Evolutionary conservation across 768 basidiomycete genomes (phyloP).

Genomic region (Epithele typhae): DNA sequence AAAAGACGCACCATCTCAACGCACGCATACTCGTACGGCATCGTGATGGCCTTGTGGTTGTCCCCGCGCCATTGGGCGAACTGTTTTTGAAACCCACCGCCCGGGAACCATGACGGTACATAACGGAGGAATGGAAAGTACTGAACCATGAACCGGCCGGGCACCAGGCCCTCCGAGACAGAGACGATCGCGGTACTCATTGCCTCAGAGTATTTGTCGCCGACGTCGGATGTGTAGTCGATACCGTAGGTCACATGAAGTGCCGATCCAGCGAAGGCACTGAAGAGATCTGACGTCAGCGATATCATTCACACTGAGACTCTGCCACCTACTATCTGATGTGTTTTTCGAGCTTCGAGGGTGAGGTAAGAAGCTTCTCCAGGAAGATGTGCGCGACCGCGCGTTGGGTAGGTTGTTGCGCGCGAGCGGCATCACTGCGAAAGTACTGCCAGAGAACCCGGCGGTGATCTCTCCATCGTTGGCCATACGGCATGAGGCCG

Average conservation of each 20-base stretch:
- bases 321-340: conserved; percentile 3
- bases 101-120: conserved; percentile 6
- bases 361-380: not conserved
- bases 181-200: not conserved
- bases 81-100: conserved; percentile 9
- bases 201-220: conserved; percentile 20
- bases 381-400: not conserved
- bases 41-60: not conserved
- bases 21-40: not conserved
- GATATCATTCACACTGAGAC: too few species aligned
- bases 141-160: conserved; percentile 1
- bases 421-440: not conserved
- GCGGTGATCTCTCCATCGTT: conserved; percentile 1
- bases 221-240: conserved; percentile 14
- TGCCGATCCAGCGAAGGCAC: conserved; percentile 1
- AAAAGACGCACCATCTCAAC: not conserved
- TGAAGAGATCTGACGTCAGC: too few species aligned
- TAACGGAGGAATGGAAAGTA: conserved; percentile 5
- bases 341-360: not conserved
- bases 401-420: not conserved
- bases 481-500: conserved; percentile 4
- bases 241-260: conserved; percentile 27
- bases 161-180: not conserved
- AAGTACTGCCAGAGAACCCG: conserved; percentile 7
- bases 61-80: not conserved